These are phyloP conservation scores for Kokia cookei DNA, from an alignment of 441 rosid species.

Conservation along the genomic window DNA sequence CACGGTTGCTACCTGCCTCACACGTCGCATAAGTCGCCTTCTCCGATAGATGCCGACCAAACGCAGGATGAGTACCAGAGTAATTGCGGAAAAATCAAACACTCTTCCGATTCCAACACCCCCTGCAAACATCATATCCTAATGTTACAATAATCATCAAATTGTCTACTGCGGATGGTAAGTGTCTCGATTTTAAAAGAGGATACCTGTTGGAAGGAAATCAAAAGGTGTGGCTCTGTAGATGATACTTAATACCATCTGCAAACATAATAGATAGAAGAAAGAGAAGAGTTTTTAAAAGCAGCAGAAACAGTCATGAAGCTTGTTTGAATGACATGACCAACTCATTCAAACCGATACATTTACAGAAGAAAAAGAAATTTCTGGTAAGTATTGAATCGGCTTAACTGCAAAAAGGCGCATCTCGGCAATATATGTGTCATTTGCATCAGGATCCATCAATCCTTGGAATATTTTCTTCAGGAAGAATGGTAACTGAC, in stretches of 20 bases:
- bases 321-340: neutral
- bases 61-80: slow-evolving; percentile 50
- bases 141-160: neutral
- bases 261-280: slow-evolving; percentile 17
- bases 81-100: slow-evolving; percentile 58
- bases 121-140: slow-evolving; percentile 26
- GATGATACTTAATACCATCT: slow-evolving; percentile 56
- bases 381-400: neutral
- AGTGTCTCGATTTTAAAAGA: neutral
- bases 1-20: slow-evolving; percentile 47
- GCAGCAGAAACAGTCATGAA: neutral
- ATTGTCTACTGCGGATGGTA: neutral
- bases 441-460: slow-evolving; percentile 71
- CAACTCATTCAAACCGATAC: neutral
- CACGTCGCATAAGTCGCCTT: slow-evolving; percentile 47
- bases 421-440: slow-evolving; percentile 45
- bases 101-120: slow-evolving; percentile 45
- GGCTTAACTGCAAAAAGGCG: slow-evolving; percentile 71
- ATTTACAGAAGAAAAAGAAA: neutral
- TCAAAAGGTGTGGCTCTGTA: slow-evolving; percentile 59
- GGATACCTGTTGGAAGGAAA: slow-evolving; percentile 69
- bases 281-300: too few species aligned
- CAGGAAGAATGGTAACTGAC: slow-evolving; percentile 52
- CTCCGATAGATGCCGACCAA: slow-evolving; percentile 49
- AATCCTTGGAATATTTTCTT: slow-evolving; percentile 52